Conservation (phyloP, 2,329 filamentous ascomycete species). For the Trichoderma citrinoviride region DNA sequence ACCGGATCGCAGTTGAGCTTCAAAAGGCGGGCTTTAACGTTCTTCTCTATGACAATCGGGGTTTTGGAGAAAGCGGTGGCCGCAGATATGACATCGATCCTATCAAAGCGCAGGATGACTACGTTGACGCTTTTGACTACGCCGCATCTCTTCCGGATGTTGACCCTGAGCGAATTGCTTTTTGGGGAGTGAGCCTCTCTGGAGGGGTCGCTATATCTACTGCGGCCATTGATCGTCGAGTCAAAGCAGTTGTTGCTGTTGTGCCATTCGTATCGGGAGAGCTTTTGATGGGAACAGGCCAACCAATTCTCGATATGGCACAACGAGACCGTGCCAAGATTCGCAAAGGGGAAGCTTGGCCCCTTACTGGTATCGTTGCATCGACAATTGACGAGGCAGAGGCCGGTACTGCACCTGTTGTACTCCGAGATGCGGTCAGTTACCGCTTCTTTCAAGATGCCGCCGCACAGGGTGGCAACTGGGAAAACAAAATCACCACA, state of each 20-base stretch:
- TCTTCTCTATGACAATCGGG: conserved; percentile 25
- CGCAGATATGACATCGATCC: conserved; percentile 23
- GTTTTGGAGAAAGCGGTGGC: conserved; percentile 24
- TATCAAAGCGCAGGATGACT: conserved; percentile 21
- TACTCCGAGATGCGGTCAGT: conserved; percentile 9
- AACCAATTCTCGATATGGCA: background rate
- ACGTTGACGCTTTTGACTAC: conserved; percentile 25
- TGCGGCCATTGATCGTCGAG: conserved; percentile 22
- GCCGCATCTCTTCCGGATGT: conserved; percentile 22
- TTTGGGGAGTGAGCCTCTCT: conserved; percentile 24
- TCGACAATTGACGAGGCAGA: conserved; percentile 11
- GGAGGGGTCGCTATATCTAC: conserved; percentile 22
- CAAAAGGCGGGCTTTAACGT: conserved; percentile 21
- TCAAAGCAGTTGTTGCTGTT: conserved; percentile 22
- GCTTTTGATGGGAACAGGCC: background rate
- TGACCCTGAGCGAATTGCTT: conserved; percentile 21
- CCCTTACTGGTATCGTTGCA: background rate
- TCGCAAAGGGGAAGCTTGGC: background rate
- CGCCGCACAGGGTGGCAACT: background rate
- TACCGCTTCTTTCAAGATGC: conserved; percentile 2
- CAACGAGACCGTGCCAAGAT: conserved; percentile 14
- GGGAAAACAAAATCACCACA: conserved; percentile 22
- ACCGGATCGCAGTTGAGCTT: conserved; percentile 21
- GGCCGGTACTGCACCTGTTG: background rate
- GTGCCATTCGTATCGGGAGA: conserved; percentile 24